phyloP scores from a whole-genome alignment of 768 basidiomycete species.

The Tulasnella sp. region DNA sequence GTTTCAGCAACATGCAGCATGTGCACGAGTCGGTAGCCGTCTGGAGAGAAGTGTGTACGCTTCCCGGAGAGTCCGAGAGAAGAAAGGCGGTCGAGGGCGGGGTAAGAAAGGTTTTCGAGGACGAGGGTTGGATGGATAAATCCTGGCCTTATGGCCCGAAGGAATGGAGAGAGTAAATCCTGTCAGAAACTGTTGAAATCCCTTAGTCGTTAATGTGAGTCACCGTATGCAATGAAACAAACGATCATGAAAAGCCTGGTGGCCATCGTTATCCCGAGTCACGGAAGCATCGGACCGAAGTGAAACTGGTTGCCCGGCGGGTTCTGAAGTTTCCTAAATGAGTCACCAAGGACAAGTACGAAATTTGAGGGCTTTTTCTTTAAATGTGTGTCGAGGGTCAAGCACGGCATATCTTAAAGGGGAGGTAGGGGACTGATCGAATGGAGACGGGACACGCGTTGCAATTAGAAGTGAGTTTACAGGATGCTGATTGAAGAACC shows the following conservation, averaged over 20 bases:
- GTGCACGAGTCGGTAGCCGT: slow-evolving; percentile 69
- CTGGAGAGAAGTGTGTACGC: slow-evolving; percentile 57
- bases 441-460: neutral
- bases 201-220: neutral
- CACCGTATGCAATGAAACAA: neutral
- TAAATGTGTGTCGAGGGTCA: neutral
- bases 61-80: slow-evolving; percentile 37
- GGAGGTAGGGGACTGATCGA: neutral
- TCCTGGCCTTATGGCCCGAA: slow-evolving; percentile 50
- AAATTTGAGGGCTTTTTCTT: neutral
- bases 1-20: slow-evolving; percentile 64
- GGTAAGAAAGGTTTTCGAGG: slow-evolving; percentile 47
- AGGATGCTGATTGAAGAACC: neutral
- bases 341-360: neutral
- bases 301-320: neutral
- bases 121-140: slow-evolving; percentile 56
- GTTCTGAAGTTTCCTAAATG: neutral
- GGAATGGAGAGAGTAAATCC: neutral
- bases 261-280: neutral
- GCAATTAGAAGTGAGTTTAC: neutral
- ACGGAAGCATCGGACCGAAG: neutral
- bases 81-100: slow-evolving; percentile 48
- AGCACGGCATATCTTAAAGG: neutral
- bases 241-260: neutral
- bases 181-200: neutral